Evolutionary conservation across 2,329 filamentous ascomycete genomes (phyloP).

Genomic region (Salinomyces thailandicus): DNA sequence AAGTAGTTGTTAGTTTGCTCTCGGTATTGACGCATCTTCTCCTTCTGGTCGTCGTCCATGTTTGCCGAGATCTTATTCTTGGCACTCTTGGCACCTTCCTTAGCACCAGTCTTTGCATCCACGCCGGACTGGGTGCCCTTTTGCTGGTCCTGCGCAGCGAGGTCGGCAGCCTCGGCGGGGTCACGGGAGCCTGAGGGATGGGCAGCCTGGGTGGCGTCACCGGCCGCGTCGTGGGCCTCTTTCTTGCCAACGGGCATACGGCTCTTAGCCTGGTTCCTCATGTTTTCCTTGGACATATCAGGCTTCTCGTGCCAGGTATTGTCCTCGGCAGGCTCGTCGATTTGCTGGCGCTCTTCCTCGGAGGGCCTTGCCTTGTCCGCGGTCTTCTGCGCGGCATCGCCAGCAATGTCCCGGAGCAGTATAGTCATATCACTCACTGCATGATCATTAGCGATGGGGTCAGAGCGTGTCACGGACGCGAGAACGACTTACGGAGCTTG

Average conservation of each 20-base stretch:
- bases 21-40: constrained; percentile 33
- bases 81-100: constrained; percentile 36
- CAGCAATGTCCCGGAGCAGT: constrained; percentile 79
- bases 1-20: constrained; percentile 61
- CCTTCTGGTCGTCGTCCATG: constrained; percentile 50
- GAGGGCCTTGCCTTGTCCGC: constrained; percentile 65
- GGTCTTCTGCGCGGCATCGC: constrained; percentile 74
- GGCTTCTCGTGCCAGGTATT: constrained; percentile 63
- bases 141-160: constrained; percentile 44
- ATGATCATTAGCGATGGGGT: constrained; percentile 14
- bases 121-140: constrained; percentile 35
- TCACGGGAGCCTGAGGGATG: constrained; percentile 47
- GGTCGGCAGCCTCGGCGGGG: constrained; percentile 43
- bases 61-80: constrained; percentile 50
- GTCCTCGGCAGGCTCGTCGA: constrained; percentile 77
- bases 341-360: constrained; percentile 62
- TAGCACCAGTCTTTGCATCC: constrained; percentile 42
- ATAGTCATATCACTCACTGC: constrained; percentile 66
- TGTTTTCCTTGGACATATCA: constrained; percentile 48
- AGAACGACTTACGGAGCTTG: constrained; percentile 66
- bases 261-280: constrained; percentile 58
- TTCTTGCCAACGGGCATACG: constrained; percentile 44
- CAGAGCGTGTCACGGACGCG: no score
- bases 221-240: constrained; percentile 51
- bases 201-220: constrained; percentile 47